Evolutionary conservation across 306 rosid species (phyloP).

Genomic region (Hippophae rhamnoides): DNA sequence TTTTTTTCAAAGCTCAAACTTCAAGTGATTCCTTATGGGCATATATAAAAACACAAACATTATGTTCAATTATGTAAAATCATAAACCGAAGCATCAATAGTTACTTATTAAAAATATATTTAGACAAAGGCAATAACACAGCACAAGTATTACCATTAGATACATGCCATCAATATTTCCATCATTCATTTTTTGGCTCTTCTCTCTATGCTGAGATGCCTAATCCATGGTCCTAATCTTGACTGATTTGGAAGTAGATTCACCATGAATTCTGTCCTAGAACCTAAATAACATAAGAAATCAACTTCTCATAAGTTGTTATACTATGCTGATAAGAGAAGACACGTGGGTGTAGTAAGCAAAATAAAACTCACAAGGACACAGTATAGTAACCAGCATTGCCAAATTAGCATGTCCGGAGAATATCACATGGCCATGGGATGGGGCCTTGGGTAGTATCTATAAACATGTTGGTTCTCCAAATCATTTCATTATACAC

Average conservation of each 20-base stretch:
- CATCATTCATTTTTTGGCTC: constrained; percentile 50
- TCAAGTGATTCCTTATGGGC: too few species aligned
- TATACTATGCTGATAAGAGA: too few species aligned
- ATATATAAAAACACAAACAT: too few species aligned
- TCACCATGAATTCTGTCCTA: constrained; percentile 77
- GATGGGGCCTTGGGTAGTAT: constrained; percentile 42
- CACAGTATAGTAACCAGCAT: constrained; percentile 64
- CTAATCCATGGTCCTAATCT: constrained; percentile 5
- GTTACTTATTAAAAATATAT: too few species aligned
- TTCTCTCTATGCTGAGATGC: constrained; percentile 50
- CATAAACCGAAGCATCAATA: too few species aligned
- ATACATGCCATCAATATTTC: constrained; percentile 26
- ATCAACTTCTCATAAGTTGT: neutral
- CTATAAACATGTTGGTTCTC: constrained; percentile 78
- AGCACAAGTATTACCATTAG: constrained; percentile 26
- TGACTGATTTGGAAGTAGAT: constrained; percentile 20
- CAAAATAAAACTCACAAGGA: constrained; percentile 46
- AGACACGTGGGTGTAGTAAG: neutral
- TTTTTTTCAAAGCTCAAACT: too few species aligned
- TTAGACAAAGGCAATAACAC: too few species aligned
- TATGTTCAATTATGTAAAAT: too few species aligned
- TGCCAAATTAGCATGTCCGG: constrained; percentile 61
- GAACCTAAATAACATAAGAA: constrained; percentile 36
- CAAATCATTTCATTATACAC: constrained; percentile 66
- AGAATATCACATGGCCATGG: constrained; percentile 22